Percentiles rank a stretch among this genome's conserved stretches.
Evolutionary conservation across 306 rosid species (phyloP).

Genomic region (Echinosophora koreensis): DNA sequence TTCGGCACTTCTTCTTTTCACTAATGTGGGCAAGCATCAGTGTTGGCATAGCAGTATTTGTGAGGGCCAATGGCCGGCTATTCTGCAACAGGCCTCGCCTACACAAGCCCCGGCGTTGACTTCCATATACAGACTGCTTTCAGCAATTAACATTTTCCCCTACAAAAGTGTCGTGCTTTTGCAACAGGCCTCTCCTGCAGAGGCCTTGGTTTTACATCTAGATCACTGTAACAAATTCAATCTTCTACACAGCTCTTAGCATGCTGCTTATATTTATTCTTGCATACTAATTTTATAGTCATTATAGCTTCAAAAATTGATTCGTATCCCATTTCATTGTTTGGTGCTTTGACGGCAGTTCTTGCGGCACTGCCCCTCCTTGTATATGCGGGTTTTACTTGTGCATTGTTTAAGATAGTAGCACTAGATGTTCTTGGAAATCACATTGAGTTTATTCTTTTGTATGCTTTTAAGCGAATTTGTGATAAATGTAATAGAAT

Average conservation of each 20-base stretch:
- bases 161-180: constrained; percentile 14
- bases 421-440: not conserved
- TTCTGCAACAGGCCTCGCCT: constrained; percentile 88
- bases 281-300: constrained; percentile 44
- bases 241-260: constrained; percentile 28
- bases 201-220: constrained; percentile 14
- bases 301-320: constrained; percentile 37
- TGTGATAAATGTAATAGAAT: not conserved
- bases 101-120: constrained; percentile 68
- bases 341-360: constrained; percentile 15
- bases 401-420: not conserved
- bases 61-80: constrained; percentile 79
- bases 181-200: constrained; percentile 23
- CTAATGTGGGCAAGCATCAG: constrained; percentile 81
- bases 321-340: constrained; percentile 33
- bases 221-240: constrained; percentile 43
- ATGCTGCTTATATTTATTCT: constrained; percentile 46
- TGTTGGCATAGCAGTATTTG: constrained; percentile 74
- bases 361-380: constrained; percentile 1
- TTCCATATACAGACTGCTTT: constrained; percentile 5
- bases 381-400: constrained; percentile 34
- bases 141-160: not conserved
- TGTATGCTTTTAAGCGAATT: constrained; percentile 17
- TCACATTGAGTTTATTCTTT: constrained; percentile 18
- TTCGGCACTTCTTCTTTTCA: constrained; percentile 76